Evolutionary conservation across 805 yeast species (phyloP), one percentile per base, ranked within the genome.

Genomic region (Nakazawaea wyomingensis): DNA sequence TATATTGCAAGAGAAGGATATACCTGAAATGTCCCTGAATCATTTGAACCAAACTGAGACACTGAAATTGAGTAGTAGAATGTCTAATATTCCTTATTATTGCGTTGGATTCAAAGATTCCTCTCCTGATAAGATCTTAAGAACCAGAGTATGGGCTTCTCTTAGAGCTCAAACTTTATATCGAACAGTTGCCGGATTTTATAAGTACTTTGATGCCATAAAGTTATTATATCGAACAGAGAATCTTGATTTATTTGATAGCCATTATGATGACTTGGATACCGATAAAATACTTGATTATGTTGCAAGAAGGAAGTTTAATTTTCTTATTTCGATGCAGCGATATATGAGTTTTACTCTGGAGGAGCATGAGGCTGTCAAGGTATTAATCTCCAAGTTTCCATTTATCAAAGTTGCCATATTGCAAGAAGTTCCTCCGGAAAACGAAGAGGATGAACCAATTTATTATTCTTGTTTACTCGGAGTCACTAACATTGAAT

Each of bases 91-190:
- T 26, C 91, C 95, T 1, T 78, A 71, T 46, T 77, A 82, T 48
- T 79, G 81, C 50, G 65, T 85, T 50, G 95, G 95, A 0, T 86
- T 82, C 61, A 82, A 79, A 49, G 68, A 76, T 19, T 73, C 88
- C 1, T 70, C 77, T 3, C 80, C 85, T 0, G 80, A 79, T 43
- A 77, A 73, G 50, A 72, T 78, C 3, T 56, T 83, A 48, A 66
- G 95, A 57, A 87, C 96, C 0, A 69, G 96, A 54, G 72, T 87
- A 2, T 88, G 96, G 96, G 85, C 95, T 0, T 85, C 96, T 0
- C 62, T 85, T 42, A 69, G 96, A 54, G 76, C 86, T 2, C 96
- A 88, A 56, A 88, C 96, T 0, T 66, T 88, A 42, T 89, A 82
- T 55, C 67, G 96, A 31, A 88, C 96, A 0, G 70, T 86, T 3